Evolutionary conservation across 2,329 filamentous ascomycete genomes (phyloP), one percentile per base, ranked within the genome.

Genomic region (Chlorencoelia australis): DNA sequence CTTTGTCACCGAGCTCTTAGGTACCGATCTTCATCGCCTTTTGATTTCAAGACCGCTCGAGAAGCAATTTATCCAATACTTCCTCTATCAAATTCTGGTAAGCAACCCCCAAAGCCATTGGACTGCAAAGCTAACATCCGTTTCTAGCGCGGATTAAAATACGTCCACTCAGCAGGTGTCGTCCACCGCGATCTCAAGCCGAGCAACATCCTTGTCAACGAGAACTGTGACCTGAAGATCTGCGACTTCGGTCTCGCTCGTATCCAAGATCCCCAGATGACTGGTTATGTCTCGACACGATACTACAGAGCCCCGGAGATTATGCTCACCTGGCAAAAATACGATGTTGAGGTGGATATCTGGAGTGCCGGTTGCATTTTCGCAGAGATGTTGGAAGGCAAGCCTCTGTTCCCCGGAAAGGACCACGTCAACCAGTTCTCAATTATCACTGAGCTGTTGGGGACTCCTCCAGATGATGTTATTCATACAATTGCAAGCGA

Each of bases 301-400:
- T 98, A 98, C 71, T 98, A 98, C 72, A 80, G 91, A 56, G 91
- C 91, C 7, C 91, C 91, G 13, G 91, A 98, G 64, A 98, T 98
- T 59, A 98, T 98, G 91, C 86, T 98, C 59, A 96, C 91, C 47
- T 98, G 91, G 91, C 91, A 98, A 69, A 98, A 98, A 68, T 98
- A 98, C 65, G 91, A 98, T 52, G 80, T 96, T 31, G 91, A 96
- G 66, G 91, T 98, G 40, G 91, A 98, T 60, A 94, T 98, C 59
- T 98, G 91, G 91, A 96, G 91, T 59, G 89, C 89, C 13, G 91
- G 91, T 43, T 98, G 91, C 65, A 98, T 98, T 59, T 96, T 98
- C 53, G 91, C 91, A 27, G 91, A 98, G 66, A 98, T 98, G 91
- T 73, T 98, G 41, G 89, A 95, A 66, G 91, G 91, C 58, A 96